phyloP scores from a whole-genome alignment of 306 rosid species.

The Quercus suber region DNA sequence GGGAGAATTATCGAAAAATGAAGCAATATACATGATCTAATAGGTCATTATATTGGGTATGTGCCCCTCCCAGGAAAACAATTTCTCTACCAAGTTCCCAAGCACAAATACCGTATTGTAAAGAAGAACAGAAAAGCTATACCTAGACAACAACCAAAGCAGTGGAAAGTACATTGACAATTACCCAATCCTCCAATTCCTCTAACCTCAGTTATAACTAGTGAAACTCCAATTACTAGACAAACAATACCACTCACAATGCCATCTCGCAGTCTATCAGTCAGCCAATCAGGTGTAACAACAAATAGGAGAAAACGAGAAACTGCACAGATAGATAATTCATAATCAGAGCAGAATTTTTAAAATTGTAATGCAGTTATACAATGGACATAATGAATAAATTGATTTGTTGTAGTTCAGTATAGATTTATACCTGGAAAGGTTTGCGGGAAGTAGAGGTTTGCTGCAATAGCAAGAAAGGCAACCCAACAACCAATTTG shows the following conservation, averaged over 20 bases:
- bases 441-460: slow-evolving; percentile 28
- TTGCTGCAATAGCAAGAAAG: slow-evolving; percentile 36
- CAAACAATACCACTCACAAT: slow-evolving; percentile 35
- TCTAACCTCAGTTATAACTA: slow-evolving; percentile 20
- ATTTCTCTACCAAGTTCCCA: slow-evolving; percentile 15
- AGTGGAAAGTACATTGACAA: slow-evolving; percentile 12
- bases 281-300: slow-evolving; percentile 30
- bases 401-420: not conserved
- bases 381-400: not conserved
- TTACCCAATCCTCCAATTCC: slow-evolving; percentile 15
- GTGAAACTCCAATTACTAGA: slow-evolving; percentile 26
- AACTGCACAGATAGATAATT: slow-evolving; percentile 24
- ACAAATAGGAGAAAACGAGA: slow-evolving; percentile 45
- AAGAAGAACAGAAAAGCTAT: slow-evolving; percentile 32
- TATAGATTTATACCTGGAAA: slow-evolving; percentile 32
- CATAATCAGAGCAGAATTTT: not conserved
- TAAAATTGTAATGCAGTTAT: not conserved
- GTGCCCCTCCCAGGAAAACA: not conserved
- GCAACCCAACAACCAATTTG: slow-evolving; percentile 47
- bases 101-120: slow-evolving; percentile 30
- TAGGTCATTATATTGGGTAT: too few species aligned
- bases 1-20: too few species aligned
- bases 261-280: slow-evolving; percentile 34
- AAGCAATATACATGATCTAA: too few species aligned
- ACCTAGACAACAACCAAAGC: slow-evolving; percentile 26